Evolutionary conservation across 2,329 filamentous ascomycete genomes (phyloP).

Genomic region (Aspergillus sp.): DNA sequence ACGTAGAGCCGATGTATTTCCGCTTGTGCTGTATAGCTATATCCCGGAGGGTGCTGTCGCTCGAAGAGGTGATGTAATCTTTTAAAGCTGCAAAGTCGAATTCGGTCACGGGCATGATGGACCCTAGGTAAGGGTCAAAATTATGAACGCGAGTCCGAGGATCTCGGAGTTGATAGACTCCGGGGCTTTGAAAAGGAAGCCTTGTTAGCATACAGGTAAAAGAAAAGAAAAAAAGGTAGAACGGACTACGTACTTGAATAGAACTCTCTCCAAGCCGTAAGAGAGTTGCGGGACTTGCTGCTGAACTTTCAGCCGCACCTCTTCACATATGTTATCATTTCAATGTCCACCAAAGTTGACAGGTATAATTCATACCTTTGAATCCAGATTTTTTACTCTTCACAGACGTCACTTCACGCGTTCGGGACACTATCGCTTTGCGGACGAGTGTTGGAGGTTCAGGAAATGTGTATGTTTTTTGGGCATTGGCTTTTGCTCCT

Average conservation of each 20-base stretch:
- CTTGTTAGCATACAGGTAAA: not conserved
- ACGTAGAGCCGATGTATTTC: constrained; percentile 93
- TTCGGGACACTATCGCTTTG: not conserved
- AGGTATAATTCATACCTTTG: not conserved
- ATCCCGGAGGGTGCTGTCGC: constrained; percentile 71
- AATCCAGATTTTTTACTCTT: not conserved
- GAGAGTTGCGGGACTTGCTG: constrained; percentile 64
- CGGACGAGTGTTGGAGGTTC: not conserved
- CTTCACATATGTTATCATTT: constrained; percentile 27
- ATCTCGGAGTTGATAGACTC: constrained; percentile 91
- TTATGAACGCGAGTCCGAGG: constrained; percentile 87
- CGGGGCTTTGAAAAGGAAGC: constrained; percentile 54
- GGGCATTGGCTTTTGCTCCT: not conserved
- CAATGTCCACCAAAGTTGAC: not conserved
- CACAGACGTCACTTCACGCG: not conserved
- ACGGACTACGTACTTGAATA: constrained; percentile 72
- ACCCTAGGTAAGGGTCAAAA: constrained; percentile 91
- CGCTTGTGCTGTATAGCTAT: constrained; percentile 69
- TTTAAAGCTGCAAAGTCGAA: constrained; percentile 90
- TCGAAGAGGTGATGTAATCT: constrained; percentile 88
- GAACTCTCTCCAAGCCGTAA: constrained; percentile 81
- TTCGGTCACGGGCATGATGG: constrained; percentile 89
- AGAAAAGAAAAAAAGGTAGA: not conserved
- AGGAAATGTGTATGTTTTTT: not conserved
- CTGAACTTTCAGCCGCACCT: constrained; percentile 50